phyloP scores from a whole-genome alignment of 2,329 filamentous ascomycete genomes.

The Stenocarpella maydis region DNA sequence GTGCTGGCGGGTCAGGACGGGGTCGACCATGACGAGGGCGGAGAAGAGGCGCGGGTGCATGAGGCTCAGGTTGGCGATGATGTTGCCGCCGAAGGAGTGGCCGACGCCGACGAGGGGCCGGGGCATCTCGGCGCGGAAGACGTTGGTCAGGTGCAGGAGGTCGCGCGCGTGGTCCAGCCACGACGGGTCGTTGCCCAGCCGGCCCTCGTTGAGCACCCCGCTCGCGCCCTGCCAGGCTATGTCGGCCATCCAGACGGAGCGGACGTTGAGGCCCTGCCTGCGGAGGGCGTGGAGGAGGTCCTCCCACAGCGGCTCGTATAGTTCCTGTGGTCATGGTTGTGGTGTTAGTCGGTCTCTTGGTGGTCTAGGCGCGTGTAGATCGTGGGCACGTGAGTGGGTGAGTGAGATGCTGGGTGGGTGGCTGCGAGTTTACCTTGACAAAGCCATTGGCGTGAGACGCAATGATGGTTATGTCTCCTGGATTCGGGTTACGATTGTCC shows the following conservation, averaged over 20 bases:
- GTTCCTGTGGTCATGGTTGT: conserved; percentile 63
- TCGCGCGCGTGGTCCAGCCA: conserved; percentile 91
- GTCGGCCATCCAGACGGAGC: conserved; percentile 90
- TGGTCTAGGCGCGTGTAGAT: no score
- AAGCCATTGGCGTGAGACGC: conserved; percentile 92
- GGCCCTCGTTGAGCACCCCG: conserved; percentile 76
- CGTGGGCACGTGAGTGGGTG: neutral
- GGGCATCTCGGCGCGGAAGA: conserved; percentile 80
- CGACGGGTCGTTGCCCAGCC: conserved; percentile 84
- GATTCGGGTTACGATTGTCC: conserved; percentile 71
- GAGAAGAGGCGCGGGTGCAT: conserved; percentile 84
- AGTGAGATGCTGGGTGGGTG: no score
- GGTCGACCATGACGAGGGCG: conserved; percentile 81
- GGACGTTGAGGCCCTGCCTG: conserved; percentile 71
- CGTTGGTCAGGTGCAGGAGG: conserved; percentile 84
- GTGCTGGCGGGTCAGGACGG: conserved; percentile 71
- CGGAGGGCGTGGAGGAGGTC: conserved; percentile 72
- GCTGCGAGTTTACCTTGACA: conserved; percentile 70
- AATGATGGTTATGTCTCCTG: conserved; percentile 85
- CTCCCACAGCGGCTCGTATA: conserved; percentile 93
- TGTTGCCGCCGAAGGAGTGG: conserved; percentile 86
- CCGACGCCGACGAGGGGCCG: conserved; percentile 85
- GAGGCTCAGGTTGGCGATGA: conserved; percentile 75
- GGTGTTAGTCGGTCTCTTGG: neutral
- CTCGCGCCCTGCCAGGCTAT: conserved; percentile 86